These are phyloP conservation scores for Periglandula ipomoeae DNA, from an alignment of 2,329 filamentous ascomycete genomes.

Conservation along the genomic window DNA sequence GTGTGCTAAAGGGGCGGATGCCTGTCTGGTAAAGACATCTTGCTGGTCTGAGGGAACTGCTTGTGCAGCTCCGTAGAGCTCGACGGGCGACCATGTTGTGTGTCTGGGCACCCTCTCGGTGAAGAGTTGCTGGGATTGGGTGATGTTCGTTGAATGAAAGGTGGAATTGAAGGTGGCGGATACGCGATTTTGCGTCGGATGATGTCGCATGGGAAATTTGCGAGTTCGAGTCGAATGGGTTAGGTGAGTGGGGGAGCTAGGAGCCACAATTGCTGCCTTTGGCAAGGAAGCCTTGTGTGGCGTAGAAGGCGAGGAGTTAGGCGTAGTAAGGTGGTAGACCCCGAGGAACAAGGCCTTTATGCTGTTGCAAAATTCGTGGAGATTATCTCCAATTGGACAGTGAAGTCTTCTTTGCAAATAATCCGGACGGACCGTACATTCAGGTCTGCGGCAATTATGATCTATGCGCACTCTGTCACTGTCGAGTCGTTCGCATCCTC, in stretches of 20 bases:
- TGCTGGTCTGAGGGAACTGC: conserved; percentile 14
- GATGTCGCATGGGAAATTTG: not conserved
- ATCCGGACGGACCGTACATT: no score
- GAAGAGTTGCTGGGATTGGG: not conserved
- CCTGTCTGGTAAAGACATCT: conserved; percentile 9
- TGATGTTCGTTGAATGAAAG: not conserved
- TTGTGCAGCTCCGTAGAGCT: conserved; percentile 19
- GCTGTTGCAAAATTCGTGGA: no score
- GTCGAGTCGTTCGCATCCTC: not conserved
- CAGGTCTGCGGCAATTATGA: no score
- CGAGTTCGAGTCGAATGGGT: not conserved
- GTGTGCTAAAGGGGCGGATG: conserved; percentile 20
- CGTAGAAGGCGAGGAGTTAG: no score
- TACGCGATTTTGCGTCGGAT: not conserved
- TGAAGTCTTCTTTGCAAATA: no score
- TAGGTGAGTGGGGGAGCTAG: not conserved
- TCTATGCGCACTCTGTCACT: not conserved
- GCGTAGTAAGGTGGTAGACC: no score
- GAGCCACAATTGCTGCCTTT: not conserved
- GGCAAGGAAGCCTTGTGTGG: not conserved
- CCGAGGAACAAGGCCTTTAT: no score
- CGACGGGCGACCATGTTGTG: conserved; percentile 20
- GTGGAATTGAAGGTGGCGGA: not conserved
- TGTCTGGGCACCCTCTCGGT: not conserved
- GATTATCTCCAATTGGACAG: no score